Conservation (phyloP, 2,329 filamentous ascomycete genomes). For the Colletotrichum noveboracense region DNA sequence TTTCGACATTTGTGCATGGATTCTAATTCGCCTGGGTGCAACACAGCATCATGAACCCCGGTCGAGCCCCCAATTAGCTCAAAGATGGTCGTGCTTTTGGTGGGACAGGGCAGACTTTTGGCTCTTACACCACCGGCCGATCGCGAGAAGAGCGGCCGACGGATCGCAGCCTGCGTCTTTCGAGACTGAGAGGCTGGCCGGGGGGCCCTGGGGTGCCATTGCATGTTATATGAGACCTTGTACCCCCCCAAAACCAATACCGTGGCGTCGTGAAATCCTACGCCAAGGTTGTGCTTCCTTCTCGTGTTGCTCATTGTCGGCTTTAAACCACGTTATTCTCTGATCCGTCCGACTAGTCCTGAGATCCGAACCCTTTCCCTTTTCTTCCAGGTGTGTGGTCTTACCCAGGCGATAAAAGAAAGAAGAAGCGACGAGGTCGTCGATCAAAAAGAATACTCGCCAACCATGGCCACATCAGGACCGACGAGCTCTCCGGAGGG, state of each 20-base stretch:
- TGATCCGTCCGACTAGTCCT: neutral
- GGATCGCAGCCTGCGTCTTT: neutral
- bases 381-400: neutral
- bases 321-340: neutral
- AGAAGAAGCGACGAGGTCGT: neutral
- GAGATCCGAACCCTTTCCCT: neutral
- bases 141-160: neutral
- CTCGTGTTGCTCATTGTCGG: neutral
- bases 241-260: neutral
- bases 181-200: neutral
- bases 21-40: neutral
- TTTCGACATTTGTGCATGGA: neutral
- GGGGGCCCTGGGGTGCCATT: neutral
- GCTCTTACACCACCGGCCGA: neutral
- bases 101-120: neutral
- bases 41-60: neutral
- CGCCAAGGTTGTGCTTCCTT: neutral
- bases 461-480: neutral
- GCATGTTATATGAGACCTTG: neutral
- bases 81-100: neutral
- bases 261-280: neutral
- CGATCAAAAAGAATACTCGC: neutral
- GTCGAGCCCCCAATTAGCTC: neutral
- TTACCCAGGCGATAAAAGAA: neutral
- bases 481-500: neutral